Conservation (phyloP, 2,329 filamentous ascomycete genomes). For the Ophiostoma angusticollis region DNA sequence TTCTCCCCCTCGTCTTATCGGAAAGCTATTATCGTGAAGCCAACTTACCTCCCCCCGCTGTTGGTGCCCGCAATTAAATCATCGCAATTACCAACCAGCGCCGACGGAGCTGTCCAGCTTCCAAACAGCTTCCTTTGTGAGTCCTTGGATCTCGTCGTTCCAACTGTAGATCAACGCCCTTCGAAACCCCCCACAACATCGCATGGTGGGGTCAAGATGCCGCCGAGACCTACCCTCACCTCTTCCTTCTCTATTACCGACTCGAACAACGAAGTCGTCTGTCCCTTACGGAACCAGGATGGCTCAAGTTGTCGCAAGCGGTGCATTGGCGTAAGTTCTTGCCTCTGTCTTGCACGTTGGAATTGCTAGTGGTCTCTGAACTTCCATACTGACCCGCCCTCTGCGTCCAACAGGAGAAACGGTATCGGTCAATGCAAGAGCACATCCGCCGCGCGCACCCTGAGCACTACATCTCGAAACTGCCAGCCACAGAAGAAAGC, state of each 20-base stretch:
- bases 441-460: constrained; percentile 95
- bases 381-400: background rate
- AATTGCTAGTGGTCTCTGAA: no score
- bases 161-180: background rate
- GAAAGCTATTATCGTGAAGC: constrained; percentile 8
- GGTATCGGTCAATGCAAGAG: constrained; percentile 96
- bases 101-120: background rate
- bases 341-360: constrained; percentile 2
- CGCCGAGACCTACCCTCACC: constrained; percentile 73
- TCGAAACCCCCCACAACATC: constrained; percentile 16
- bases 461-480: constrained; percentile 93
- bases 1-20: constrained; percentile 14
- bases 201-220: constrained; percentile 63
- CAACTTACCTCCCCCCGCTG: constrained; percentile 6
- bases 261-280: constrained; percentile 91
- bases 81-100: background rate
- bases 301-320: constrained; percentile 93
- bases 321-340: constrained; percentile 88
- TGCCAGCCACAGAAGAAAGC: constrained; percentile 95
- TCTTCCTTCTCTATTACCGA: constrained; percentile 88
- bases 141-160: background rate
- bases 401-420: constrained; percentile 22
- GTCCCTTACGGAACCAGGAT: constrained; percentile 90
- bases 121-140: background rate
- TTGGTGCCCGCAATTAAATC: constrained; percentile 7